Percentiles rank a stretch among this genome's conserved stretches.
These are phyloP conservation scores for Ascochyta rabiei DNA, from an alignment of 2,329 filamentous ascomycete genomes.

Conservation along the genomic window DNA sequence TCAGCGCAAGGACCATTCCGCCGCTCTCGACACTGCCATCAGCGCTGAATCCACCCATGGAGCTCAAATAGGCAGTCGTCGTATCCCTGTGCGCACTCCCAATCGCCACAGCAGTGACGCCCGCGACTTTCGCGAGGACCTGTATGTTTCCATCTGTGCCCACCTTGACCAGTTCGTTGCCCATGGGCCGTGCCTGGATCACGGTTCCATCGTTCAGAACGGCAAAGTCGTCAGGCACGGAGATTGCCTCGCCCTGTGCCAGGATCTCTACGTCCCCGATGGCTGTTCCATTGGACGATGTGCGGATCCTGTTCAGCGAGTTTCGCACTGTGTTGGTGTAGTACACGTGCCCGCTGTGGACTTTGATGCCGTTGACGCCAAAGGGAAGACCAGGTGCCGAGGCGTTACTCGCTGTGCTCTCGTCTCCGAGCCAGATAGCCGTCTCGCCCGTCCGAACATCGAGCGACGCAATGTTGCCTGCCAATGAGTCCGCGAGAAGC, in stretches of 20 bases:
- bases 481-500: conserved; percentile 31
- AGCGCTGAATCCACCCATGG: conserved; percentile 26
- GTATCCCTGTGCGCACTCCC: conserved; percentile 24
- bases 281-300: conserved; percentile 6
- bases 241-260: conserved; percentile 4
- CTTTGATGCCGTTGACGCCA: conserved; percentile 34
- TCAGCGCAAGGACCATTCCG: conserved; percentile 31
- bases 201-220: conserved; percentile 24
- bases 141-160: conserved; percentile 15
- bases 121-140: conserved; percentile 18
- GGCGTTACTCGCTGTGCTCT: conserved; percentile 18
- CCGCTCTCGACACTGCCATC: conserved; percentile 31
- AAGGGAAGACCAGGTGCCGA: conserved; percentile 9
- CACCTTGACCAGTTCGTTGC: conserved; percentile 17
- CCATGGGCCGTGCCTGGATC: conserved; percentile 14
- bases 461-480: conserved; percentile 23
- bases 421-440: conserved; percentile 19
- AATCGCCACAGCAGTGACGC: conserved; percentile 22
- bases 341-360: conserved; percentile 20
- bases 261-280: conserved; percentile 16
- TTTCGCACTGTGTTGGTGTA: conserved; percentile 26
- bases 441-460: conserved; percentile 16
- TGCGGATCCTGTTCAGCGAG: conserved; percentile 19
- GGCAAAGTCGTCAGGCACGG: conserved; percentile 27
- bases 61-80: conserved; percentile 29